Percentiles rank a stretch among this genome's conserved stretches.
These are phyloP conservation scores for Nicotiana otophora DNA, from an alignment of 257 asterid genomes.

Conservation along the genomic window DNA sequence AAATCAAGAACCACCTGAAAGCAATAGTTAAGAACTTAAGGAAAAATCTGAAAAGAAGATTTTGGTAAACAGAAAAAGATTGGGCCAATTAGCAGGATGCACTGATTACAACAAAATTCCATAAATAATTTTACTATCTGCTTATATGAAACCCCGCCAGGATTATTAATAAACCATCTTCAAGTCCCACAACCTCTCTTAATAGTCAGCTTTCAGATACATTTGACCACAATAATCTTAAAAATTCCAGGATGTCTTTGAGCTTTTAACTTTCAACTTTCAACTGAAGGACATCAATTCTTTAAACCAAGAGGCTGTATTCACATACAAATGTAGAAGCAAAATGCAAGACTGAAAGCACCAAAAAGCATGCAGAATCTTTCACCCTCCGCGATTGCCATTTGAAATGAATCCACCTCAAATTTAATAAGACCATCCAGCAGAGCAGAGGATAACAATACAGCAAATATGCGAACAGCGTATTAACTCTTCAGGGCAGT, in stretches of 20 bases:
- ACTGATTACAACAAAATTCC: not conserved
- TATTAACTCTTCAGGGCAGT: not conserved
- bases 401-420: not conserved
- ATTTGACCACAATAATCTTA: not conserved
- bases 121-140: not conserved
- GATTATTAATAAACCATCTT: not conserved
- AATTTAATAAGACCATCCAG: not conserved
- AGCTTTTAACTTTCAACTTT: not conserved
- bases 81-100: not conserved
- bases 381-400: not conserved
- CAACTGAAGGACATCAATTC: not conserved
- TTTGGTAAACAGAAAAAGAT: not conserved
- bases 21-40: conserved; percentile 16
- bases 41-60: not conserved
- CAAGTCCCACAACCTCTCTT: not conserved
- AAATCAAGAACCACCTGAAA: conserved; percentile 87
- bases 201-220: not conserved
- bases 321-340: not conserved
- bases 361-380: conserved; percentile 4
- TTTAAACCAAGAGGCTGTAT: not conserved
- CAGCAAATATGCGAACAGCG: not conserved
- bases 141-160: not conserved
- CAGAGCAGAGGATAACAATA: not conserved
- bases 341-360: not conserved
- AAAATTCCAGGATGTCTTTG: not conserved